phyloP scores from a whole-genome alignment of 306 rosid species.

The Pyrus bretschneideri region DNA sequence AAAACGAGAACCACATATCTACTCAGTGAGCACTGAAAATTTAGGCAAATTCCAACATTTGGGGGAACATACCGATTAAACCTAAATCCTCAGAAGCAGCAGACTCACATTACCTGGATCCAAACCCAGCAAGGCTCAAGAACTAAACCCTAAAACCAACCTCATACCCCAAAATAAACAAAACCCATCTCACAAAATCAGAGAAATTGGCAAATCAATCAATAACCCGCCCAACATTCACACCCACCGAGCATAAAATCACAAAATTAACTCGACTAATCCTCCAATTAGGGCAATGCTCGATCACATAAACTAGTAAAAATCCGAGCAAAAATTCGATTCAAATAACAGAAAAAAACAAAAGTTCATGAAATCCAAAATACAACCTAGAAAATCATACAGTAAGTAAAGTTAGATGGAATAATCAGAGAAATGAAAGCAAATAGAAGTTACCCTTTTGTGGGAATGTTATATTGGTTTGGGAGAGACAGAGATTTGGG shows the following conservation, averaged over 20 bases:
- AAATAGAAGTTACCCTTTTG: slow-evolving; percentile 8
- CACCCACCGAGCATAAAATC: neutral
- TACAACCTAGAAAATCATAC: neutral
- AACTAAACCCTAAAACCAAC: slow-evolving; percentile 42
- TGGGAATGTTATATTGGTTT: slow-evolving; percentile 11
- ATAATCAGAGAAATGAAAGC: slow-evolving; percentile 18
- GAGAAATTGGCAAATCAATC: slow-evolving; percentile 4
- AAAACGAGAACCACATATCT: neutral
- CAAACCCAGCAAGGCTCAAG: slow-evolving; percentile 21
- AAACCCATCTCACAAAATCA: slow-evolving; percentile 12
- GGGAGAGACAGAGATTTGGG: slow-evolving; percentile 11
- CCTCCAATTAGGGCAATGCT: slow-evolving; percentile 10
- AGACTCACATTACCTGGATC: slow-evolving; percentile 17
- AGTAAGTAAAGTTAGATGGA: neutral
- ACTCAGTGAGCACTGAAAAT: neutral
- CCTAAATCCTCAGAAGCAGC: neutral
- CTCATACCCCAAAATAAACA: slow-evolving; percentile 7
- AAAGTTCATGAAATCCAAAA: neutral
- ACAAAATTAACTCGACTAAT: neutral
- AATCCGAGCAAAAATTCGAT: neutral
- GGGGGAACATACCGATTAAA: neutral
- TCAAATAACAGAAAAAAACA: neutral
- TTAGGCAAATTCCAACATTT: neutral
- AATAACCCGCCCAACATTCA: slow-evolving; percentile 1
- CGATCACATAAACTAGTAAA: slow-evolving; percentile 9